Evolutionary conservation across 225 moss, liverwort and hornwort genomes (phyloP).

Genomic region (Antitrichia curtipendula): DNA sequence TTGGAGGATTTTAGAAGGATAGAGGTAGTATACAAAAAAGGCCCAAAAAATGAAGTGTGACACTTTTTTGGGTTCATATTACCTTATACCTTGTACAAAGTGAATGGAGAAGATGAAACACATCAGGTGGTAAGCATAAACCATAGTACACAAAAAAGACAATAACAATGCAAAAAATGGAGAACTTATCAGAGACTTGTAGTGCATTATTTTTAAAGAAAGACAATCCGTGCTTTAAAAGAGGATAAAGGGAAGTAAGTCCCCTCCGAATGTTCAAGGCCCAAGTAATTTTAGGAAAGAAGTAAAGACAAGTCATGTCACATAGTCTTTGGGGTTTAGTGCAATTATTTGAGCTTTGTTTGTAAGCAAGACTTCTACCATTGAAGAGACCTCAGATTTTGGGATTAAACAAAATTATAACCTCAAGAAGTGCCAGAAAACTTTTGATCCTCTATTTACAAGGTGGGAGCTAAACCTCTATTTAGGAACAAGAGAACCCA

Average conservation of each 20-base stretch:
- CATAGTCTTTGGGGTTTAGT: fast-evolving
- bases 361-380: neutral
- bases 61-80: neutral
- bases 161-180: fast-evolving
- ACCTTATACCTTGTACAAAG: neutral
- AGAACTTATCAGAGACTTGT: neutral
- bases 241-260: too few species aligned
- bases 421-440: too few species aligned
- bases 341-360: neutral
- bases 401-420: neutral
- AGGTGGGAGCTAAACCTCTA: neutral
- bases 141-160: fast-evolving
- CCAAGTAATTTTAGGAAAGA: too few species aligned
- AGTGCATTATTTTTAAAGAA: neutral
- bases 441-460: neutral
- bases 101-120: neutral
- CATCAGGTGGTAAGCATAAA: fast-evolving
- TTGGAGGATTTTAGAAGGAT: too few species aligned
- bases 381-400: neutral
- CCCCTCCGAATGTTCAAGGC: too few species aligned
- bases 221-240: fast-evolving
- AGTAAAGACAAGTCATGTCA: too few species aligned
- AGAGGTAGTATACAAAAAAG: too few species aligned
- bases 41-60: fast-evolving
- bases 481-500: neutral